phyloP scores from a whole-genome alignment of 345 rosid genomes.

The Lepidium sativum region DNA sequence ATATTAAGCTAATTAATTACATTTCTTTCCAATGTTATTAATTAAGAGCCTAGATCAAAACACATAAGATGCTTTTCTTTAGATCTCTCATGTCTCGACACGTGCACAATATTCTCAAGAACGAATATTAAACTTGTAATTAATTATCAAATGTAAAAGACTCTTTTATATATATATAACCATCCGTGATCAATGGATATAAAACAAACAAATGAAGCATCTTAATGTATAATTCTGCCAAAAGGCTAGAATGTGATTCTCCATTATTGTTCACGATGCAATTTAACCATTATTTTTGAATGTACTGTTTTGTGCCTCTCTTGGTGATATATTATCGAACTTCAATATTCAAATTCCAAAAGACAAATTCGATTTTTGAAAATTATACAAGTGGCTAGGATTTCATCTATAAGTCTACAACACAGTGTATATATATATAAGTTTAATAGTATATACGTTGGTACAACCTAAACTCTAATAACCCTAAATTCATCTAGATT shows the following conservation, averaged over 20 bases:
- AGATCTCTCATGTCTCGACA: slow-evolving; percentile 4
- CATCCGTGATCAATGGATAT: slow-evolving; percentile 17
- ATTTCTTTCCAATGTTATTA: not conserved
- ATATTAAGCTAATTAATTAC: not conserved
- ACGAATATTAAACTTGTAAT: slow-evolving; percentile 4
- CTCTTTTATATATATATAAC: slow-evolving; percentile 2
- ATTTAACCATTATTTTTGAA: slow-evolving; percentile 16
- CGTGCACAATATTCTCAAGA: not conserved
- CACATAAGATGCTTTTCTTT: not conserved
- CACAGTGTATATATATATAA: too few relatives aligned
- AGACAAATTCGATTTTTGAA: not conserved
- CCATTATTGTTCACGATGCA: slow-evolving; percentile 20
- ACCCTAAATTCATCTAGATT: not conserved
- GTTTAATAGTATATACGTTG: too few relatives aligned
- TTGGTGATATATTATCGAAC: slow-evolving; percentile 2
- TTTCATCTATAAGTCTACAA: slow-evolving; percentile 1
- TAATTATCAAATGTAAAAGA: slow-evolving; percentile 1
- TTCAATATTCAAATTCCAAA: not conserved
- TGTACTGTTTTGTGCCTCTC: slow-evolving; percentile 7
- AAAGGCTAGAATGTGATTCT: slow-evolving; percentile 24
- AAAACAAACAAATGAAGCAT: slow-evolving; percentile 12
- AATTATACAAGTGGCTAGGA: not conserved
- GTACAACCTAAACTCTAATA: not conserved
- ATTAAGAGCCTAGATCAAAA: not conserved
- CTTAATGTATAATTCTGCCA: slow-evolving; percentile 22